A percentile compares a stretch with the other conserved stretches of the same genome.
Evolutionary conservation across 2,329 filamentous ascomycete species (phyloP).

Genomic region (Sporothrix euskadiensis): DNA sequence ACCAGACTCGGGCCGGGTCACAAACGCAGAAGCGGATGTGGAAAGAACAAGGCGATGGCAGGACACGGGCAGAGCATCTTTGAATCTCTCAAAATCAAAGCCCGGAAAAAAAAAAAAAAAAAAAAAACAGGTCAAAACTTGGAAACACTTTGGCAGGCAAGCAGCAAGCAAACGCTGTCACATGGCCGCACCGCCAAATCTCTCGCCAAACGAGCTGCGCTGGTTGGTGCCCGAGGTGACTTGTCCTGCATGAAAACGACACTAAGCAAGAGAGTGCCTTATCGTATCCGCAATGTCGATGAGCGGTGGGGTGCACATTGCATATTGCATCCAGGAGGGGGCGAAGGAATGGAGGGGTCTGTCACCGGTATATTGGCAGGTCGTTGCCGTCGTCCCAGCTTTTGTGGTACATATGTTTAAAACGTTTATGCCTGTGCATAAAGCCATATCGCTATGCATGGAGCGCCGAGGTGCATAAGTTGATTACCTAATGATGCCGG

Average conservation of each 20-base stretch:
- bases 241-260: slow-evolving; percentile 19
- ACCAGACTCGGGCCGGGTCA: background rate
- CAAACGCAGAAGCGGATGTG: background rate
- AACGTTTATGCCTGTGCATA: background rate
- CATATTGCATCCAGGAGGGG: background rate
- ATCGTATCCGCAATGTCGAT: slow-evolving; percentile 21
- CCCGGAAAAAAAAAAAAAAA: background rate
- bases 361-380: background rate
- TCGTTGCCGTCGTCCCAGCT: background rate
- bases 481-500: background rate
- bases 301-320: background rate
- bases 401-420: no score
- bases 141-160: background rate
- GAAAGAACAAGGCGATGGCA: background rate
- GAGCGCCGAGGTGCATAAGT: background rate
- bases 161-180: background rate
- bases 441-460: background rate
- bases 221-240: slow-evolving; percentile 4
- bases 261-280: slow-evolving; percentile 5
- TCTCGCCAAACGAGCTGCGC: background rate
- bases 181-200: background rate
- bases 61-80: background rate
- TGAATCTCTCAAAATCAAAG: background rate
- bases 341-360: background rate
- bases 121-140: background rate